Base-by-base conservation (phyloP, 805 yeast species). In the Myxozyma melibiosi region DNA sequence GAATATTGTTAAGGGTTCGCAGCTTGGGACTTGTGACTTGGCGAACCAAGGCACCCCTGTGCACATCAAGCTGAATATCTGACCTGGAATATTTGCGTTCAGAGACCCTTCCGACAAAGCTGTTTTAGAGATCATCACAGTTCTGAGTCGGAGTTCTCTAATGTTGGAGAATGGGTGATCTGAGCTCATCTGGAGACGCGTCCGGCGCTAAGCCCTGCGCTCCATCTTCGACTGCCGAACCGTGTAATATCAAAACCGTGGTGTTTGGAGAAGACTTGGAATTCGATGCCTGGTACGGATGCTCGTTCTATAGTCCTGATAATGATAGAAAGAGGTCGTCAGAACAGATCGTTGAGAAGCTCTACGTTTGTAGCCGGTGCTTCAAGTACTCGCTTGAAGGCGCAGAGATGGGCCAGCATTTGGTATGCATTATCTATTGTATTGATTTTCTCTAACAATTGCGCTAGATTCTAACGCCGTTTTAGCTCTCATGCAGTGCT, bases 261-360 rank as follows among this genome's bases (percentile, higher is more conserved):
- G 79, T 77, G 33, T 81, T 88, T 59, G 97, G 97, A 0, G 76
- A 79, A 20, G 57, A 56, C 13, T 79, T 76, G 63, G 80, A 79
- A 57, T 83, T 91, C 60, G 79, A 83, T 53, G 85, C 97, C 2
- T 90, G 97, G 97, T 90, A 86, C 69, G 94, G 95, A 0, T 86
- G 87, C 65, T 81, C 88, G n/a, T 51, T 39, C 28, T 51, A 43
- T 16, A 51, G 39, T 18, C 38, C 47, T 11, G 48, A 42, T n/a
- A 33, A 37, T 9, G 51, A 51, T 3, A 37, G 43, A n/a, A 43
- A 20, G 34, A 51, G 44, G 35, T 20, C 48, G 5, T 1, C 42
- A 2, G 46, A 22, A 11, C 8, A 41, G 67, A 66, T 47, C 30
- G 39, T 66, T 4, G 54, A 65, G 1, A 58, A 70, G 57, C 75